Conservation (phyloP, 768 basidiomycete genomes). For the Dictyophora rubrovolvata region DNA sequence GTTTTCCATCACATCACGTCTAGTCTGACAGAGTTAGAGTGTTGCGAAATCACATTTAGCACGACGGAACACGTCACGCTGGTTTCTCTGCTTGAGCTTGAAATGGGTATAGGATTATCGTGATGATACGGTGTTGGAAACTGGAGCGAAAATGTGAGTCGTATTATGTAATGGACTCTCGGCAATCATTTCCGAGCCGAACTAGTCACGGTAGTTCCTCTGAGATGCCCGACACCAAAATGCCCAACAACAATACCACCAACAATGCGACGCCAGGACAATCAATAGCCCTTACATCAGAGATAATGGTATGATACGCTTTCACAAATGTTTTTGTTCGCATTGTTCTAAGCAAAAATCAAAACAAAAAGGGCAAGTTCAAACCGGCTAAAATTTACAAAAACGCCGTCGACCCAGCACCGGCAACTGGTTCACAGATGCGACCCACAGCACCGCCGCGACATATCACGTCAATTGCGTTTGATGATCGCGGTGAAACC, state of each 20-base stretch:
- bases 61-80: too few relatives aligned
- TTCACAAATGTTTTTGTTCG: not conserved
- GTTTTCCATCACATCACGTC: too few relatives aligned
- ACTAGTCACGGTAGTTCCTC: not conserved
- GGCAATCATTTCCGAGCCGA: too few relatives aligned
- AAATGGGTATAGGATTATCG: too few relatives aligned
- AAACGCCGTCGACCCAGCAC: slow-evolving; percentile 53
- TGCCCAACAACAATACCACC: slow-evolving; percentile 28
- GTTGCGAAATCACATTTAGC: too few relatives aligned
- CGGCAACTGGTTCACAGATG: slow-evolving; percentile 37
- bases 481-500: slow-evolving; percentile 84
- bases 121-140: too few relatives aligned
- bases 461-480: slow-evolving; percentile 81
- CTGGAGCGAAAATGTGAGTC: too few relatives aligned
- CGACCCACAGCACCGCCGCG: slow-evolving; percentile 35
- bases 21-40: too few relatives aligned
- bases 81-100: too few relatives aligned
- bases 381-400: slow-evolving; percentile 90
- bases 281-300: slow-evolving; percentile 34
- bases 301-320: slow-evolving; percentile 36
- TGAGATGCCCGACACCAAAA: slow-evolving; percentile 23
- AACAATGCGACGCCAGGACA: slow-evolving; percentile 21
- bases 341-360: not conserved
- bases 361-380: slow-evolving; percentile 46
- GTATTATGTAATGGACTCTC: too few relatives aligned